phyloP scores from a whole-genome alignment of 2,329 filamentous ascomycete genomes.

The Nigrospora osmanthi region DNA sequence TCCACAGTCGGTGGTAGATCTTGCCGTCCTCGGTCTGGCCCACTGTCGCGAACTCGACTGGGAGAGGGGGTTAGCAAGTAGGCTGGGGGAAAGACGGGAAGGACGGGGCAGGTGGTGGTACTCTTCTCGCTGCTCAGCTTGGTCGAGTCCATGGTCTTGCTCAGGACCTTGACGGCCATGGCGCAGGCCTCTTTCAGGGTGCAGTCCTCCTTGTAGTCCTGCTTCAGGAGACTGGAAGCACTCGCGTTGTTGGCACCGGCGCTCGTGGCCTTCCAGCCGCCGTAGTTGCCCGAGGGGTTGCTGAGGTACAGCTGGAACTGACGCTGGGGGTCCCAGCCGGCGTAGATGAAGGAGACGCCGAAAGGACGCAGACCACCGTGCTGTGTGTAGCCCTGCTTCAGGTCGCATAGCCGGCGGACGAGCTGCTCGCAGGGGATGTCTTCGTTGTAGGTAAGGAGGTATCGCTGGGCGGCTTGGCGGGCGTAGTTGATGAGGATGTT shows the following conservation, averaged over 20 bases:
- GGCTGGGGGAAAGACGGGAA: conserved; percentile 1
- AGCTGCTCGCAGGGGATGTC: conserved; percentile 99
- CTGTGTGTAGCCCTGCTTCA: conserved; percentile 99
- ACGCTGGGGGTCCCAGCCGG: conserved; percentile 89
- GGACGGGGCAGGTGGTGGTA: conserved; percentile 53
- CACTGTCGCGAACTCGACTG: conserved; percentile 97
- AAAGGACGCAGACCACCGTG: conserved; percentile 97
- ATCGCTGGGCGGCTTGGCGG: conserved; percentile 90
- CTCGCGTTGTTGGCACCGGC: conserved; percentile 97
- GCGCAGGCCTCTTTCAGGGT: conserved; percentile 92
- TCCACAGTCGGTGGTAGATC: conserved; percentile 98
- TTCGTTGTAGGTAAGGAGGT: conserved; percentile 99
- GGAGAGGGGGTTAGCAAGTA: conserved; percentile 12
- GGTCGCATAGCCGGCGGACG: conserved; percentile 88
- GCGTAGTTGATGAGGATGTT: conserved; percentile 99
- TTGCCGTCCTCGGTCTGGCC: conserved; percentile 91
- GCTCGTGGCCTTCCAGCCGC: conserved; percentile 97
- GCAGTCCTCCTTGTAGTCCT: conserved; percentile 99
- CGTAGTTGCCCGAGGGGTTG: conserved; percentile 98
- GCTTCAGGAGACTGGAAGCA: conserved; percentile 93
- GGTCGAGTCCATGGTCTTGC: conserved; percentile 99
- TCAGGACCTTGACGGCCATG: conserved; percentile 96
- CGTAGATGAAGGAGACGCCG: conserved; percentile 98
- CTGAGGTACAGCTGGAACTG: conserved; percentile 99
- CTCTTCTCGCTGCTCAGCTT: conserved; percentile 99